These are phyloP conservation scores for Rehmannia glutinosa DNA, from an alignment of 257 asterid genomes.

Conservation along the genomic window DNA sequence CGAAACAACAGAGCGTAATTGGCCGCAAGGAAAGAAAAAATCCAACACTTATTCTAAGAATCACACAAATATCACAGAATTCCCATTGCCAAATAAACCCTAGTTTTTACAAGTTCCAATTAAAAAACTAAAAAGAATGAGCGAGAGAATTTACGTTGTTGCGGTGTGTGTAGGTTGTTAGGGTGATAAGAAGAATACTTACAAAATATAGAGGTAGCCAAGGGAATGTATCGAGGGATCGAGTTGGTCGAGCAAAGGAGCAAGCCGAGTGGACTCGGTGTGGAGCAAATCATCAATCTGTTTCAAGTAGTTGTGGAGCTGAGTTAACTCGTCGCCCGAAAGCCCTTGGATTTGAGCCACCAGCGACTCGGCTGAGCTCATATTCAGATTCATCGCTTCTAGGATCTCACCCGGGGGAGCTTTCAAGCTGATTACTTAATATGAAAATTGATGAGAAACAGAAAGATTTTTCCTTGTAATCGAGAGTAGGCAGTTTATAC, in stretches of 20 bases:
- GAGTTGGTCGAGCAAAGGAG: conserved; percentile 60
- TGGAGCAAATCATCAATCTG: conserved; percentile 70
- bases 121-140: background rate
- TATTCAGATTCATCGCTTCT: conserved; percentile 54
- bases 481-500: background rate
- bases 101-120: conserved; percentile 10
- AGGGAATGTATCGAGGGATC: conserved; percentile 74
- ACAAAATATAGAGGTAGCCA: conserved; percentile 79
- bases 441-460: background rate
- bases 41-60: background rate
- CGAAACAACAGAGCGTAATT: background rate
- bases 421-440: conserved; percentile 1
- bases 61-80: background rate
- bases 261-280: conserved; percentile 52
- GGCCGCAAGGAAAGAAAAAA: background rate
- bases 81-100: conserved; percentile 15
- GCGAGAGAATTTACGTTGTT: background rate
- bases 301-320: conserved; percentile 60
- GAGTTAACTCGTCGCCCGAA: conserved; percentile 58
- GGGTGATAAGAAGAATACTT: conserved; percentile 8
- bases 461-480: background rate
- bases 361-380: conserved; percentile 64
- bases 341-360: conserved; percentile 79
- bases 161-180: too few relatives aligned
- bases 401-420: background rate